Percentiles rank a stretch among this genome's conserved stretches.
Conservation (phyloP, 768 basidiomycete species). For the Tulasnella sp. region DNA sequence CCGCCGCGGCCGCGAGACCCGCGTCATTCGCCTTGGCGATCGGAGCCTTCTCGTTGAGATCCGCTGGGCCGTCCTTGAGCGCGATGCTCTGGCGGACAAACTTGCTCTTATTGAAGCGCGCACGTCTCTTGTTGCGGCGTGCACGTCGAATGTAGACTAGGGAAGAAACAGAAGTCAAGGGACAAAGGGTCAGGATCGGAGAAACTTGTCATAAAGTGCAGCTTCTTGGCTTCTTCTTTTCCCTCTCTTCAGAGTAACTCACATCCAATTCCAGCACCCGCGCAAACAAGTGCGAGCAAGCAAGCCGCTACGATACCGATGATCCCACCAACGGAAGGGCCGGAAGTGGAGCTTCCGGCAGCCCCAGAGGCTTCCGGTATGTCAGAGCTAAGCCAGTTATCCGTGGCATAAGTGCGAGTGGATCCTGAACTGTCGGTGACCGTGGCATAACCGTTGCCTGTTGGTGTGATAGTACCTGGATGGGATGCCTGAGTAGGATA, state of each 20-base stretch:
- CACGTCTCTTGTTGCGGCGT: background rate
- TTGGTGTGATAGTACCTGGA: no score
- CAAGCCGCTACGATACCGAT: constrained; percentile 8
- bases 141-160: constrained; percentile 6
- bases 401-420: no score
- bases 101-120: background rate
- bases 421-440: no score
- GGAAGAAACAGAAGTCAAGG: background rate
- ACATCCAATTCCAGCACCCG: constrained; percentile 9
- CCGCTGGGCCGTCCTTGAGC: constrained; percentile 4
- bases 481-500: no score
- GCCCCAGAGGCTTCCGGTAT: no score
- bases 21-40: constrained; percentile 14
- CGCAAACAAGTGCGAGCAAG: constrained; percentile 5
- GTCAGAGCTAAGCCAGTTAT: no score
- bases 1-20: background rate
- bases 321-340: constrained; percentile 8
- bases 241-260: background rate
- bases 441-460: no score
- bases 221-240: no score
- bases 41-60: constrained; percentile 5
- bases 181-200: background rate
- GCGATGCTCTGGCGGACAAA: constrained; percentile 12
- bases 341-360: background rate
- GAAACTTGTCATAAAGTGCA: no score